Evolutionary conservation across 345 rosid species (phyloP), one percentile per base, ranked within the genome.

Genomic region (Arabidopsis arenosa): DNA sequence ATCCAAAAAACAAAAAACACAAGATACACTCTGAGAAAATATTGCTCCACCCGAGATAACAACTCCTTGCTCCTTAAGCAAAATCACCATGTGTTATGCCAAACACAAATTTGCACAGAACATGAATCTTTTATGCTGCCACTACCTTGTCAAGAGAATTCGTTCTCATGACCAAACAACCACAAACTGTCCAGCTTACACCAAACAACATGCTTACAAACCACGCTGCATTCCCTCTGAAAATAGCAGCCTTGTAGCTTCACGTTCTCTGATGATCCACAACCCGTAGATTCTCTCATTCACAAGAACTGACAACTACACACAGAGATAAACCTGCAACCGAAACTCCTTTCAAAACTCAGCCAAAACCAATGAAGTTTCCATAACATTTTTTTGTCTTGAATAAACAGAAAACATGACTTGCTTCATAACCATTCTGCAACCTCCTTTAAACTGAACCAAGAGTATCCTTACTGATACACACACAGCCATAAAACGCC

Each of bases 291-390:
- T 9, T 9, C 5, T 7, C 17, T 1, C 3, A 32, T 28, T 43
- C 0, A 1, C 43, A 10, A 12, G 47, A 70, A 58, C 32, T 2
- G 0, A 18, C 0, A 33, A n/a, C 35, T 44, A 18, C 21, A 9
- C 47, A 14, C 66, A 8, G 7, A 58, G n/a, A 45, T 1, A 44
- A 58, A 41, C 17, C 8, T 23, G 44, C 5, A 57, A 12, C 11
- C 5, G 53, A 56, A 56, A 56, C 13, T 33, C 13, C 3, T 2
- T 7, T 21, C 33, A 56, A 32, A 15, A 68, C 63, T 40, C 63
- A 41, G 0, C 54, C 54, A 21, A 45, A 7, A 18, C 45, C 74
- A 44, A 11, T 70, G 10, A 70, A 70, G 28, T 30, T 21, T 21
- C 23, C 23, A n/a, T n/a, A 21, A n/a, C n/a, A n/a, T 21, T 1